Base-by-base conservation (phyloP, 2,329 filamentous ascomycete genomes). In the Aspergillus ruber region DNA sequence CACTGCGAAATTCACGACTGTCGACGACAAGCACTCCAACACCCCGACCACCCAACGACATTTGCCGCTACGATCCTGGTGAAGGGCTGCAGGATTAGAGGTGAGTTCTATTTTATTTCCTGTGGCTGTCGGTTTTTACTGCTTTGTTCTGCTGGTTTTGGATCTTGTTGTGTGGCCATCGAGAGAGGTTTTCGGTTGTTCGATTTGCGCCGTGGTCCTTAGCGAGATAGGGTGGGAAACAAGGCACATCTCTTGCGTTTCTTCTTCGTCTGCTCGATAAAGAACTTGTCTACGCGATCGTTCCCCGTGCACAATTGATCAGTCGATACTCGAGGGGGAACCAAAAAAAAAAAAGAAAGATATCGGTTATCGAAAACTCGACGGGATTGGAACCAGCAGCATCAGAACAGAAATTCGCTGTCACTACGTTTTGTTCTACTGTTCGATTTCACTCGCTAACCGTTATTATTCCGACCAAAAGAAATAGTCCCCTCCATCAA, bases 401-500 rank as follows among this genome's bases (percentile, higher is more conserved):
- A 48, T 43, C 32, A 17, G n/a, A n/a, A 36, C n/a, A n/a, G 15
- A 17, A n/a, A 17, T 2, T n/a, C n/a, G 15, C 9, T 36, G 5
- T n/a, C n/a, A 36, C 33, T 36, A 36, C 33, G n/a, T 36, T 36
- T 9, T 44, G 32, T 51, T 46, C 52, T 52, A 47, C 53, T 49
- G 53, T 48, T 46, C 46, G 47, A 29, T 47, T 39, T 39, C 36
- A 39, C 7, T 39, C 36, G 17, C 36, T 39, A 39, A 39, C 36
- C 17, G 9, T 35, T 17, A 17, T 48, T 46, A 48, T 43, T 47
- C 47, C 43, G 44, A 21, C 25, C 18, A 35, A 43, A 46, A 44
- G n/a, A 45, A 46, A 52, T 62, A 72, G 70, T 70, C 67, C 69
- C 64, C 60, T 66, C 60, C 74, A 85, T 80, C 80, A 79, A 80